Conservation (phyloP, 2,329 filamentous ascomycete genomes). For the Trichoderma sp. region DNA sequence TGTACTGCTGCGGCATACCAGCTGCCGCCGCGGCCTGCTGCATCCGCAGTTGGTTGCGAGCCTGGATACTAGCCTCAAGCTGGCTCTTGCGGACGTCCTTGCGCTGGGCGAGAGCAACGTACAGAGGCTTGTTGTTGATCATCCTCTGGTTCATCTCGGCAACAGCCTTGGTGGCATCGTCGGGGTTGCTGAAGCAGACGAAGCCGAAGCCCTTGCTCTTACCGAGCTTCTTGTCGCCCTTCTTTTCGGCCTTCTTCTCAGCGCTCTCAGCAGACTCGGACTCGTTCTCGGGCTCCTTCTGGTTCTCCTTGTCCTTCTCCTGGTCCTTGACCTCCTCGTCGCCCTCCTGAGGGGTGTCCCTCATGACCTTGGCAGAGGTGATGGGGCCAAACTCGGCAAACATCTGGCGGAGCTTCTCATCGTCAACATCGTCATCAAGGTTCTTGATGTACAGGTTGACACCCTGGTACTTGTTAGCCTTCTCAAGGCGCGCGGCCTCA, state of each 20-base stretch:
- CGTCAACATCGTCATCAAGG: slow-evolving; percentile 92
- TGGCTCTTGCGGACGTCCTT: slow-evolving; percentile 99
- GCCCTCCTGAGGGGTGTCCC: slow-evolving; percentile 66
- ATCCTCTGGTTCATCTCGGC: slow-evolving; percentile 99
- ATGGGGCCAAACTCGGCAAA: slow-evolving; percentile 92
- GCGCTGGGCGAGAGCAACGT: slow-evolving; percentile 96
- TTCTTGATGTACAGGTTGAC: slow-evolving; percentile 99
- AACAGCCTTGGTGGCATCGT: slow-evolving; percentile 98
- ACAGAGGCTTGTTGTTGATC: slow-evolving; percentile 94
- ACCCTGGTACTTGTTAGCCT: slow-evolving; percentile 98
- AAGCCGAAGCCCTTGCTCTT: slow-evolving; percentile 99
- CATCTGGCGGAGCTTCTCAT: slow-evolving; percentile 94
- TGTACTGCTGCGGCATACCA: slow-evolving; percentile 84
- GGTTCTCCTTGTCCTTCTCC: slow-evolving; percentile 53
- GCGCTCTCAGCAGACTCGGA: slow-evolving; percentile 47
- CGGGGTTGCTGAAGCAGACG: slow-evolving; percentile 99
- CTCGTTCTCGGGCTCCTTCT: slow-evolving; percentile 48
- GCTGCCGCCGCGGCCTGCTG: slow-evolving; percentile 93
- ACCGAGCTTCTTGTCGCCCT: slow-evolving; percentile 69
- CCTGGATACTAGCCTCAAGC: slow-evolving; percentile 98
- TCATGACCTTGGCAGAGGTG: slow-evolving; percentile 99
- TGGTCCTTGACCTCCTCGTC: slow-evolving; percentile 57
- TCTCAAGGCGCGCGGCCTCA: slow-evolving; percentile 95
- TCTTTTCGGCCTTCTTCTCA: slow-evolving; percentile 62
- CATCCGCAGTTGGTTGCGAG: slow-evolving; percentile 97